Percentiles rank a stretch among this genome's conserved stretches.
phyloP scores from a whole-genome alignment of 441 rosid genomes.

The Dalechampia spathulata region DNA sequence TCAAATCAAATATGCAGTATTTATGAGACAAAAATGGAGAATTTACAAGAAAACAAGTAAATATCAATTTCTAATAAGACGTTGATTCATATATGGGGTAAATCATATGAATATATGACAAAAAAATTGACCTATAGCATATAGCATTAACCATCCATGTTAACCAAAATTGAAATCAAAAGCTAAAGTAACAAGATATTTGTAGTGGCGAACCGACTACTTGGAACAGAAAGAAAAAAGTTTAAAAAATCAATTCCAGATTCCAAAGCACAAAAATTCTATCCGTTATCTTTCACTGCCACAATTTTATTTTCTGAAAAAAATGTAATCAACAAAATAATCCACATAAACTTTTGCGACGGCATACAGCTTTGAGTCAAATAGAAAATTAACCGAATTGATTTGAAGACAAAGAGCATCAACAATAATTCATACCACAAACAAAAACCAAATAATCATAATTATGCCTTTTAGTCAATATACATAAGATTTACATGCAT shows the following conservation, averaged over 20 bases:
- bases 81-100: not conserved
- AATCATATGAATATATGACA: not conserved
- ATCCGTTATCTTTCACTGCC: not conserved
- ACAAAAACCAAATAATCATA: not conserved
- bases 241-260: slow-evolving; percentile 1
- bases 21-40: not conserved
- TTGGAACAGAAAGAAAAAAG: not conserved
- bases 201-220: slow-evolving; percentile 12
- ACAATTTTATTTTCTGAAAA: not conserved
- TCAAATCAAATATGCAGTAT: not conserved
- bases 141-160: slow-evolving; percentile 5
- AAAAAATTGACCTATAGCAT: not conserved
- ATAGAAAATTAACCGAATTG: not conserved
- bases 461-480: not conserved
- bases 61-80: too few relatives aligned
- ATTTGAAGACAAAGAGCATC: not conserved
- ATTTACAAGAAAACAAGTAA: not conserved
- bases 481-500: not conserved
- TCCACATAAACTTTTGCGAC: not conserved
- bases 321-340: not conserved
- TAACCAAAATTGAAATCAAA: slow-evolving; percentile 6
- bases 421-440: not conserved
- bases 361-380: not conserved
- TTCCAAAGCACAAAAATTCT: slow-evolving; percentile 9
- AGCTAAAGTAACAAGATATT: slow-evolving; percentile 6